Percentiles rank a stretch among this genome's conserved stretches.
These are phyloP conservation scores for Macroventuria anomochaeta DNA, from an alignment of 2,329 filamentous ascomycete genomes.

Conservation along the genomic window DNA sequence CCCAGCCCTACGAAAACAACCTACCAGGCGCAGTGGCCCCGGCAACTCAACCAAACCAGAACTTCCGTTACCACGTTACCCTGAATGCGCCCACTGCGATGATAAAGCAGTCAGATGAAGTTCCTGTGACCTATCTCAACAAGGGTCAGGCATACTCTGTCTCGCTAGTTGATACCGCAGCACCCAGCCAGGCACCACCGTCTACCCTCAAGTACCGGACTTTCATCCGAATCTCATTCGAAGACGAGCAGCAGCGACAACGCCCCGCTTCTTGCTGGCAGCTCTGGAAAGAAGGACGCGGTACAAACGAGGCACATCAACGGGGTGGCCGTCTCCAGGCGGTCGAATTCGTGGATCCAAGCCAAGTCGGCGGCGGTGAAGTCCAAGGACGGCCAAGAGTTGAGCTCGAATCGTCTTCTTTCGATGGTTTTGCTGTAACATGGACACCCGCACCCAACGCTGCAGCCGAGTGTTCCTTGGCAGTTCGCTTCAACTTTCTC, in stretches of 20 bases:
- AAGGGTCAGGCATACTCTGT: conserved; percentile 95
- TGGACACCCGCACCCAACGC: conserved; percentile 78
- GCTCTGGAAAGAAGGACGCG: conserved; percentile 93
- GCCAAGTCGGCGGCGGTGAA: conserved; percentile 61
- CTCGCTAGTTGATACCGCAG: conserved; percentile 80
- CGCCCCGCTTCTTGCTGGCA: conserved; percentile 86
- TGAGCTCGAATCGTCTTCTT: conserved; percentile 70
- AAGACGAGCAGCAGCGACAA: conserved; percentile 90
- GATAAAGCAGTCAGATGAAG: conserved; percentile 87
- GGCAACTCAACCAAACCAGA: conserved; percentile 51
- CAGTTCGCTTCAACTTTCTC: conserved; percentile 96
- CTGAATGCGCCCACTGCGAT: conserved; percentile 95
- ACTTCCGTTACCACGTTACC: conserved; percentile 80
- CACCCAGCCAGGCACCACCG: conserved; percentile 61
- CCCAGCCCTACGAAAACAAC: conserved; percentile 58
- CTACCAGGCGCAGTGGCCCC: conserved; percentile 47
- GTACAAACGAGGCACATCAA: conserved; percentile 94
- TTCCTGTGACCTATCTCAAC: conserved; percentile 97
- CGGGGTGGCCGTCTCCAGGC: conserved; percentile 90
- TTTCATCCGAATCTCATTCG: conserved; percentile 93
- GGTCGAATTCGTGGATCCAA: conserved; percentile 85
- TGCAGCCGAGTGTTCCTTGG: conserved; percentile 78
- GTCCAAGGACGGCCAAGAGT: conserved; percentile 54
- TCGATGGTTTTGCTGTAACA: conserved; percentile 90
- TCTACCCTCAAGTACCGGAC: conserved; percentile 80